Evolutionary conservation across 805 yeast genomes (phyloP), one percentile per base, ranked within the genome.

Genomic region (Candida parachauliodes): DNA sequence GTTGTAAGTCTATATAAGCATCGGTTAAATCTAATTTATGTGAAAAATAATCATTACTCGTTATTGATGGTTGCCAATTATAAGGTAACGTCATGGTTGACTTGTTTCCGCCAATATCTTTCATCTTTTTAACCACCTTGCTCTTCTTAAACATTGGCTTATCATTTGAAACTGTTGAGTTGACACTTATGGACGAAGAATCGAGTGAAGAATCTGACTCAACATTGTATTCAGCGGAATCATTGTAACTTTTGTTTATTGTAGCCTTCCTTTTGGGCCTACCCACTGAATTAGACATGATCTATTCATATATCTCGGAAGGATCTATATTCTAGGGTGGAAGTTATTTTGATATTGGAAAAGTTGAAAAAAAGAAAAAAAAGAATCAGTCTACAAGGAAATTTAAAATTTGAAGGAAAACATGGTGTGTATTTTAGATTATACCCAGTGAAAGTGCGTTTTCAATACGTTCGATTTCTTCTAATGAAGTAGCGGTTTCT

Each of bases 381-480:
- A n/a, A n/a, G n/a, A n/a, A n/a, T n/a, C n/a, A n/a, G n/a, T n/a
- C n/a, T n/a, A n/a, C n/a, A n/a, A n/a, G n/a, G n/a, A n/a, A n/a
- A n/a, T n/a, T n/a, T n/a, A n/a, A n/a, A n/a, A n/a, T n/a, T n/a
- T n/a, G n/a, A n/a, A n/a, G n/a, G n/a, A n/a, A n/a, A n/a, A n/a
- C n/a, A n/a, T n/a, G n/a, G n/a, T n/a, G n/a, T n/a, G n/a, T n/a
- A n/a, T n/a, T n/a, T n/a, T n/a, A n/a, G n/a, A n/a, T n/a, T n/a
- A n/a, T n/a, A 12, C 48, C 45, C 26, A 15, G 23, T 39, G 59
- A 58, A 31, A 83, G 60, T 15, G 76, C 65, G 19, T 59, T 63
- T 54, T 87, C 94, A 17, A 88, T 74, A 35, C 76, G 62, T 41
- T 81, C 84, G 5, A 88, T 84, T 45, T 89, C 96, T 5, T 74